Evolutionary conservation across 768 basidiomycete species (phyloP), one percentile per base, ranked within the genome.

Genomic region (Pleurotus ostreatus): DNA sequence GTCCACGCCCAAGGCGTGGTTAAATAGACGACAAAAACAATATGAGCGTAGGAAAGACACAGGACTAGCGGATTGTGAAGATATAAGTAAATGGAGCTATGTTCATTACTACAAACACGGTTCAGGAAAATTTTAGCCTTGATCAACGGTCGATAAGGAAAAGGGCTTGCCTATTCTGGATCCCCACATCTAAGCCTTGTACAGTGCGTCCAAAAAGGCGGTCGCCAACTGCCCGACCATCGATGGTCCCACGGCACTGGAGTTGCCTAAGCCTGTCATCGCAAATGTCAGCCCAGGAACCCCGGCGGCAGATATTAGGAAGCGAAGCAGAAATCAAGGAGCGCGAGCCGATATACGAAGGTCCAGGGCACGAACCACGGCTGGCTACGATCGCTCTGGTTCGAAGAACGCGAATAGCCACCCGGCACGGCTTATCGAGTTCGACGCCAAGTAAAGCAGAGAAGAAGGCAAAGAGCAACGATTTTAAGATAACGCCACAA

Each of bases 201-300:
- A 94, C 62, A 94, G 59, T 51, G 89, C 77, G 69, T 94, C 91
- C 67, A 95, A 70, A 71, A 89, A 94, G 16, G 83, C 79, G n/a
- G 84, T 81, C 16, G 91, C 90, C 37, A 94, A 67, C 62, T 88
- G 78, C 5, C 83, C 81, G 18, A 94, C 87, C 73, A 96, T 83
- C 20, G 83, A 80, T 8, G 90, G 88, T 1, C 93, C 94, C 15
- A 91, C 84, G 2, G 85, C 84, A 62, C 86, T 92, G 6, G 91
- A 93, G 54, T 85, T 83, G 41, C 92, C 91, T 23, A 94, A 74
- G 63, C 92, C 91, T 93, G 58, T 51, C 18, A 20, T 20, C 18
- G 13, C 13, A 12, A 20, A 20, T 20, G 46, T 47, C 18, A 47
- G 22, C 23, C 23, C 23, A 15, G 23, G 18, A 23, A 49, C 16